A percentile compares a stretch with the other conserved stretches of the same genome.
These are phyloP conservation scores for Paspalum vaginatum DNA, from an alignment of 176 grass and related monocot species.

Conservation along the genomic window DNA sequence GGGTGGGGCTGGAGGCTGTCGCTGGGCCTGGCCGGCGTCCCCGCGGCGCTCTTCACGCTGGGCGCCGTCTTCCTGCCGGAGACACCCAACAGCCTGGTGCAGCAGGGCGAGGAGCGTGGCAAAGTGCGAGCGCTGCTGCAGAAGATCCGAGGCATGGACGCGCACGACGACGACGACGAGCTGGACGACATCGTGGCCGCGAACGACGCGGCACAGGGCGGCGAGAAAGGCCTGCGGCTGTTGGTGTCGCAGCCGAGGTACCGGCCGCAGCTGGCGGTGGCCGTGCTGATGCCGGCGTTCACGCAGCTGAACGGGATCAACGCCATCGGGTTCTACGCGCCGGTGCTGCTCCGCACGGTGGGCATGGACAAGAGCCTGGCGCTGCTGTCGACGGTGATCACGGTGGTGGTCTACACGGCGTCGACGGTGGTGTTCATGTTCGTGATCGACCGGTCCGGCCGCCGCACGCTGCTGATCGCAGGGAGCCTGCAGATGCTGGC, in stretches of 20 bases:
- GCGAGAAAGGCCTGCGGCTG: background rate
- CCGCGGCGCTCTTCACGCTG: constrained; percentile 43
- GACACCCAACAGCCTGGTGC: no score
- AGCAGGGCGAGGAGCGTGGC: no score
- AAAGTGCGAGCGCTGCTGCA: constrained; percentile 37
- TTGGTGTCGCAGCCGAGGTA: constrained; percentile 34
- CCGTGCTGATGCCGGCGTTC: constrained; percentile 46
- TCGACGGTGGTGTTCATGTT: constrained; percentile 21
- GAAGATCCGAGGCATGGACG: constrained; percentile 41
- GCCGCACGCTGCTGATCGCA: constrained; percentile 30
- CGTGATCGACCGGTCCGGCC: constrained; percentile 41
- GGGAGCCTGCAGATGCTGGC: constrained; percentile 47
- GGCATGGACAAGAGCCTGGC: constrained; percentile 60
- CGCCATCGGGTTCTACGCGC: constrained; percentile 54
- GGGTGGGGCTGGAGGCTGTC: constrained; percentile 67
- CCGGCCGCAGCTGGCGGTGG: constrained; percentile 52
- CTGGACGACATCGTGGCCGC: constrained; percentile 49
- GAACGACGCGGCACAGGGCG: background rate
- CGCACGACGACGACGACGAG: constrained; percentile 47
- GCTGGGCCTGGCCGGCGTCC: constrained; percentile 46
- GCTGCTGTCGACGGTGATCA: constrained; percentile 36
- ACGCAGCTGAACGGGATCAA: constrained; percentile 56
- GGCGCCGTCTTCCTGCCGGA: constrained; percentile 30
- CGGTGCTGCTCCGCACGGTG: constrained; percentile 46
- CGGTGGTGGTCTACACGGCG: background rate